Evolutionary conservation across 1,284 basidiomycete genomes (phyloP).

Genomic region (Taiwanofungus camphoratus): DNA sequence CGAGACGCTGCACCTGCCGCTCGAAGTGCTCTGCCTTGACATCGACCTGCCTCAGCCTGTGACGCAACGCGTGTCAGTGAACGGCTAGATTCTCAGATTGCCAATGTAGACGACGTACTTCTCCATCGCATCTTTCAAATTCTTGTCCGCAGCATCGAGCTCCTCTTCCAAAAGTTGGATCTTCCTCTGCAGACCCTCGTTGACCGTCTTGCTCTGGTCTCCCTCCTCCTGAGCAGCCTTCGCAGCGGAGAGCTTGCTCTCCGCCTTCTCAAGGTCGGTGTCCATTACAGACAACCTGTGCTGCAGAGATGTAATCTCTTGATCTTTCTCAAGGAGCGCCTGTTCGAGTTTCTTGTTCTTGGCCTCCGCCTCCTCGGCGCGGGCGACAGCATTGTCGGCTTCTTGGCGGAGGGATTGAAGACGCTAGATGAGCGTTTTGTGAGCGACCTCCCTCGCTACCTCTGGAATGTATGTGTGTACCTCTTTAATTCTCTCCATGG

Average conservation of each 20-base stretch:
- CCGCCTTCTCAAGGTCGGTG: constrained; percentile 70
- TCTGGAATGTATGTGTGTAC: constrained; percentile 30
- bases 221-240: constrained; percentile 72
- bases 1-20: constrained; percentile 81
- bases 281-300: constrained; percentile 76
- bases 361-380: constrained; percentile 82
- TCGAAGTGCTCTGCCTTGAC: constrained; percentile 99
- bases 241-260: constrained; percentile 64
- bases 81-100: background rate
- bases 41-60: constrained; percentile 92
- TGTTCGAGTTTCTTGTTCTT: constrained; percentile 86
- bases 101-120: constrained; percentile 63
- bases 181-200: constrained; percentile 80
- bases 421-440: constrained; percentile 43
- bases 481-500: constrained; percentile 75
- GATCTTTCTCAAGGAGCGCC: constrained; percentile 77
- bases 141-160: constrained; percentile 94
- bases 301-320: constrained; percentile 81
- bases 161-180: constrained; percentile 93
- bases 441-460: background rate
- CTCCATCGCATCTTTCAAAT: constrained; percentile 93
- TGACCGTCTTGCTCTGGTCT: constrained; percentile 69
- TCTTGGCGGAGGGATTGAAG: constrained; percentile 72
- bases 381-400: constrained; percentile 75
- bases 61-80: constrained; percentile 8